Percentiles rank a stretch among this genome's conserved stretches.
Conservation (phyloP, 352 stramenopile species). For the Phytophthora sansomeana region DNA sequence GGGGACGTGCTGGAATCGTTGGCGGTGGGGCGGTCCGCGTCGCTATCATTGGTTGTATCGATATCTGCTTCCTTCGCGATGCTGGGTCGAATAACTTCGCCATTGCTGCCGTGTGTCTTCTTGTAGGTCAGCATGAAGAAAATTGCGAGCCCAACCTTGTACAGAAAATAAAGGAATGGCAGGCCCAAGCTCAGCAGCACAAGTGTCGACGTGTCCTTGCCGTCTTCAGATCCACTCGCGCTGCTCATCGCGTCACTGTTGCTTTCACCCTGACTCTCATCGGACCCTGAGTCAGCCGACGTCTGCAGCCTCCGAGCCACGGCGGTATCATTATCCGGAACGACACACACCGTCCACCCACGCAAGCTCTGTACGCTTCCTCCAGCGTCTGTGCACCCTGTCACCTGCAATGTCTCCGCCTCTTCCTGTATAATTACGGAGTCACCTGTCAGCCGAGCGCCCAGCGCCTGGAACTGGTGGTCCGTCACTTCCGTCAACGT, state of each 20-base stretch:
- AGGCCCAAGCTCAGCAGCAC: slow-evolving; percentile 43
- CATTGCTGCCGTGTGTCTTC: slow-evolving; percentile 7
- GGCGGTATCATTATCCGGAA: slow-evolving; percentile 6
- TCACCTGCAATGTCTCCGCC: neutral
- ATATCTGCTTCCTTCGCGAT: slow-evolving; percentile 14
- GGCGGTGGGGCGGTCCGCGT: slow-evolving; percentile 27
- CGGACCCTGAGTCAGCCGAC: slow-evolving; percentile 3
- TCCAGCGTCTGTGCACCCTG: slow-evolving; percentile 15
- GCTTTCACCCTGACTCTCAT: slow-evolving; percentile 8
- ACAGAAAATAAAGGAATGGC: slow-evolving; percentile 50
- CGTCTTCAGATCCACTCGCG: slow-evolving; percentile 1
- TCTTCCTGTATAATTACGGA: slow-evolving; percentile 1
- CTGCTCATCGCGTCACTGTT: slow-evolving; percentile 9
- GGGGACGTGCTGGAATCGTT: slow-evolving; percentile 43
- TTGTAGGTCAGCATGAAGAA: slow-evolving; percentile 45
- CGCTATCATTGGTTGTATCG: slow-evolving; percentile 24
- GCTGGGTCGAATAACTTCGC: neutral
- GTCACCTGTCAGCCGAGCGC: slow-evolving; percentile 3
- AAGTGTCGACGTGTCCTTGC: slow-evolving; percentile 35
- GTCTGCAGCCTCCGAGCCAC: slow-evolving; percentile 23
- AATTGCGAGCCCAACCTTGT: slow-evolving; percentile 47
- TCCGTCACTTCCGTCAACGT: slow-evolving; percentile 26
- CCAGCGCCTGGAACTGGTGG: slow-evolving; percentile 28
- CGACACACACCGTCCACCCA: slow-evolving; percentile 34
- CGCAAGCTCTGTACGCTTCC: slow-evolving; percentile 20